Evolutionary conservation across 2,329 filamentous ascomycete species (phyloP).

Genomic region (Trichoderma harzianum): DNA sequence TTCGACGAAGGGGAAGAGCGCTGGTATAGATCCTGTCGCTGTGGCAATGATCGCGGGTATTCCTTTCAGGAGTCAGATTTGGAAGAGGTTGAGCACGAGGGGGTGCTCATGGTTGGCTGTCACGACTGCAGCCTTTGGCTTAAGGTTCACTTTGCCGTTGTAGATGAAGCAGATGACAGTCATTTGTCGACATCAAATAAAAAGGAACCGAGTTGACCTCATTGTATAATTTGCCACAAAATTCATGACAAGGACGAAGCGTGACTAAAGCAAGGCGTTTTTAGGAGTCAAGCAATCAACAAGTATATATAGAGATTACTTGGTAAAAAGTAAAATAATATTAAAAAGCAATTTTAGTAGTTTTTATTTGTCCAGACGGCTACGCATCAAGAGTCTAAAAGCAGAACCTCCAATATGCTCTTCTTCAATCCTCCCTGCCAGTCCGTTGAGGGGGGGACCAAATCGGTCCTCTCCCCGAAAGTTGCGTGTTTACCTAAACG

Average conservation of each 20-base stretch:
- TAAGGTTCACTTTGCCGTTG: constrained; percentile 59
- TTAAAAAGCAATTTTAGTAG: constrained; percentile 46
- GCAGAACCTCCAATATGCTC: constrained; percentile 50
- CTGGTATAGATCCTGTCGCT: constrained; percentile 60
- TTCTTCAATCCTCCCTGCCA: constrained; percentile 40
- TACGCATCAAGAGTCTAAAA: constrained; percentile 55
- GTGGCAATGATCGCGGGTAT: constrained; percentile 61
- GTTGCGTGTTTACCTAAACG: constrained; percentile 45
- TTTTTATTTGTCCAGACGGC: constrained; percentile 57
- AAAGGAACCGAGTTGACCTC: constrained; percentile 24
- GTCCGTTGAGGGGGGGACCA: constrained; percentile 36
- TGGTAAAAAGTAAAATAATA: constrained; percentile 26
- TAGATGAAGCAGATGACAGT: constrained; percentile 39
- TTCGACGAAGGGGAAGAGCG: constrained; percentile 46
- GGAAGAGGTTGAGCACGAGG: constrained; percentile 54
- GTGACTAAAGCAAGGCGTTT: background rate
- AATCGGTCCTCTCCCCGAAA: constrained; percentile 35
- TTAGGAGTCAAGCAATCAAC: constrained; percentile 29
- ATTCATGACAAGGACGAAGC: background rate
- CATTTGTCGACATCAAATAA: constrained; percentile 17
- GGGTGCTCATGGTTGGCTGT: constrained; percentile 63
- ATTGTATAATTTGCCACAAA: background rate
- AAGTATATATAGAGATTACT: constrained; percentile 17
- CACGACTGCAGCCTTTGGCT: constrained; percentile 65
- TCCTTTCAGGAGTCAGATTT: constrained; percentile 57